Evolutionary conservation across 2,329 filamentous ascomycete species (phyloP).

Genomic region (Lachnellula suecica): DNA sequence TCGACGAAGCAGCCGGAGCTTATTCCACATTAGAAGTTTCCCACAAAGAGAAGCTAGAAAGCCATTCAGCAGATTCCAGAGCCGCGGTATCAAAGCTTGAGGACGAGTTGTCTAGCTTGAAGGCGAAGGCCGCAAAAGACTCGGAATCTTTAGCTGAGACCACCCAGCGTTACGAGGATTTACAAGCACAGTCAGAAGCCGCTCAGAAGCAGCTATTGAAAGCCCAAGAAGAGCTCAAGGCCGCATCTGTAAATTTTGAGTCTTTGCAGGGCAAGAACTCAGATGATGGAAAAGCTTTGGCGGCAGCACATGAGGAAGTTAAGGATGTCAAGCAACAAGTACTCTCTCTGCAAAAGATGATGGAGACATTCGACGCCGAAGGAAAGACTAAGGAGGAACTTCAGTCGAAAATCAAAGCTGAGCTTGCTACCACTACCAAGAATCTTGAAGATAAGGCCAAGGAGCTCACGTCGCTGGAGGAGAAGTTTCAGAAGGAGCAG

Average conservation of each 20-base stretch:
- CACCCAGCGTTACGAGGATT: constrained; percentile 44
- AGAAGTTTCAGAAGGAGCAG: constrained; percentile 53
- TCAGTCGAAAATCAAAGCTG: constrained; percentile 27
- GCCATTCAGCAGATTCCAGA: constrained; percentile 44
- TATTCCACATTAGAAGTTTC: constrained; percentile 45
- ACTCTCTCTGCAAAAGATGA: constrained; percentile 47
- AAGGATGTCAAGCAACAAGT: constrained; percentile 43
- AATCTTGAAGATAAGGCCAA: constrained; percentile 31
- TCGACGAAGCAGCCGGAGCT: constrained; percentile 51
- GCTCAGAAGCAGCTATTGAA: constrained; percentile 38
- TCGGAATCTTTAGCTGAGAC: constrained; percentile 19
- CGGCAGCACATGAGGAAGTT: constrained; percentile 33
- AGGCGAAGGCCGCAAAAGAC: constrained; percentile 42
- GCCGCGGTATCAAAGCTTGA: constrained; percentile 51
- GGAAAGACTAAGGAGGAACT: constrained; percentile 30
- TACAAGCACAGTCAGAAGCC: constrained; percentile 47
- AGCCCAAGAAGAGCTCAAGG: constrained; percentile 35
- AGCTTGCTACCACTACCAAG: constrained; percentile 27
- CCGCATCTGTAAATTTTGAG: constrained; percentile 25
- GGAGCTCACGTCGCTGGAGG: constrained; percentile 46
- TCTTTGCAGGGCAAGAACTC: constrained; percentile 44
- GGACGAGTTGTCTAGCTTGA: constrained; percentile 50
- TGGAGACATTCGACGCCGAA: constrained; percentile 47
- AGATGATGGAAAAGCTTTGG: constrained; percentile 43
- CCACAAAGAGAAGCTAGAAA: constrained; percentile 44